These are phyloP conservation scores for Populus trichocarpa DNA, from an alignment of 441 rosid species.

Conservation along the genomic window DNA sequence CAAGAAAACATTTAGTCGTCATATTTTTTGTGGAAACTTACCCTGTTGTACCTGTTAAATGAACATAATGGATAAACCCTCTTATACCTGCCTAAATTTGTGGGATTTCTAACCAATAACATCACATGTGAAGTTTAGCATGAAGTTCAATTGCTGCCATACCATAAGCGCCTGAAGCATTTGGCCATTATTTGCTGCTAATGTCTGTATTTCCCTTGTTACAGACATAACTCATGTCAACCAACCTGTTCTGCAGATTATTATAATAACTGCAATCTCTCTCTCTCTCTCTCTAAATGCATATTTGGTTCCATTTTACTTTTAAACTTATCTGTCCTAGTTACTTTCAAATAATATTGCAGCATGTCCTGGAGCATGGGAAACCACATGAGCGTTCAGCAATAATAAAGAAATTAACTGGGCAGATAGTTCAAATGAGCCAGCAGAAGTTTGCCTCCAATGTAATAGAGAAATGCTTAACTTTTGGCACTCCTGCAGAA, in stretches of 20 bases:
- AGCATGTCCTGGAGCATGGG: slow-evolving; percentile 84
- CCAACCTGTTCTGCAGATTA: slow-evolving; percentile 1
- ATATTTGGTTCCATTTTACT: not conserved
- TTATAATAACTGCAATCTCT: not conserved
- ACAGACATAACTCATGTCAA: not conserved
- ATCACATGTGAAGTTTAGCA: not conserved
- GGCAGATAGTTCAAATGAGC: slow-evolving; percentile 81
- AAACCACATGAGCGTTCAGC: slow-evolving; percentile 63
- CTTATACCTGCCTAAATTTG: not conserved
- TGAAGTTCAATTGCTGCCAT: slow-evolving; percentile 3
- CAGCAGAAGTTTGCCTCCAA: slow-evolving; percentile 85
- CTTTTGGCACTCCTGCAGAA: slow-evolving; percentile 56
- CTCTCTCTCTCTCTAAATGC: not conserved
- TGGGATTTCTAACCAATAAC: not conserved
- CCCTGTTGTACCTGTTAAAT: not conserved
- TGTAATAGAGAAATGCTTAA: slow-evolving; percentile 68
- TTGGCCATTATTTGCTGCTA: not conserved
- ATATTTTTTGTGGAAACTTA: not conserved
- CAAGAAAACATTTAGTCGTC: not conserved
- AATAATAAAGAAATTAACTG: slow-evolving; percentile 55
- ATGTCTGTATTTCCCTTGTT: not conserved
- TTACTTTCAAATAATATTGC: slow-evolving; percentile 20
- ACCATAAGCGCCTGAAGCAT: not conserved
- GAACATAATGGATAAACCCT: not conserved
- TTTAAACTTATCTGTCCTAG: not conserved